Evolutionary conservation across 768 basidiomycete genomes (phyloP), one percentile per base, ranked within the genome.

Genomic region (Collybiopsis luxurians): DNA sequence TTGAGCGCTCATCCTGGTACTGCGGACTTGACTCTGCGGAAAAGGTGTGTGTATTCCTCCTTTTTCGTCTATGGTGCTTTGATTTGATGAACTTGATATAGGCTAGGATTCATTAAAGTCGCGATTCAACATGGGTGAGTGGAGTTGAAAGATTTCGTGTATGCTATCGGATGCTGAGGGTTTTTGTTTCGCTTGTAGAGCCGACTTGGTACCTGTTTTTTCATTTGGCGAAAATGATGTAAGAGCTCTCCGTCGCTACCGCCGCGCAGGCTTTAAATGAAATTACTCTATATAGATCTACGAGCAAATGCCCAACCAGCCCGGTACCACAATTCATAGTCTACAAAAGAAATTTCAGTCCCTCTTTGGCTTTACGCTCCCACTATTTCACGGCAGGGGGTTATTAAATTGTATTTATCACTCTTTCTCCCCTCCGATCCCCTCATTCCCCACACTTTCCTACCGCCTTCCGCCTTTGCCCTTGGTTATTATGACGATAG

Each of bases 151-250:
- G 36, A 38, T 40, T 19, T 38, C 23, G 43, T 38, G 17, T 49
- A 38, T 53, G 7, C 11, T 5, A 39, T 13, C 34, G 51, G 54
- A 59, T 52, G 56, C 11, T 47, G 30, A n/a, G n/a, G n/a, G n/a
- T n/a, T n/a, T n/a, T n/a, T n/a, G n/a, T n/a, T n/a, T 45, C 36
- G 13, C 53, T 23, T 47, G 13, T 61, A 95, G 94, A 53, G 97
- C 97, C 38, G 93, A 95, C 65, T 78, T 99, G 11, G 97, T 99
- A 0, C 97, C 97, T 0, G 95, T 98, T 2, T 98, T 99, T 67
- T 95, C 93, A 4, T 99, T 99, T 64, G 97, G 97, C 12, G 97
- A 99, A 76, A 98, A 98, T 68, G 97, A 98, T 70, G 95, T 95
- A 59, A 66, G 84, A 79, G 9, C 26, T 56, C 40, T 45, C 12